Evolutionary conservation across 768 basidiomycete species (phyloP).

Genomic region (Tulasnella sp.): DNA sequence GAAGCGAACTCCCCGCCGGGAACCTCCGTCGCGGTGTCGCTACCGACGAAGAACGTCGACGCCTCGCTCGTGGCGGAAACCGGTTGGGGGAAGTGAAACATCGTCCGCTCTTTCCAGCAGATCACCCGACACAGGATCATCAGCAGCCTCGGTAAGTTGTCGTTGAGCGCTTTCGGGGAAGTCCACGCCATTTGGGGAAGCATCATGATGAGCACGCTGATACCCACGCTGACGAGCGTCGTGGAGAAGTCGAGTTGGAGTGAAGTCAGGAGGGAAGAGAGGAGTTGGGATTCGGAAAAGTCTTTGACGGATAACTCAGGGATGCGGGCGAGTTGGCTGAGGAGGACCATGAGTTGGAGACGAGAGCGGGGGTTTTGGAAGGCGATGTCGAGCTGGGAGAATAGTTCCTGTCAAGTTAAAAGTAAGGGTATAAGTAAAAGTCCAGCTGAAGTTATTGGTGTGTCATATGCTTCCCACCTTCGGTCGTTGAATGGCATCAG

Average conservation of each 20-base stretch:
- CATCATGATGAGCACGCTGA: conserved; percentile 55
- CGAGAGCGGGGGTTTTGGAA: conserved; percentile 51
- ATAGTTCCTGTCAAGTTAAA: conserved; percentile 42
- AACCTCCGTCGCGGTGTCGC: neutral
- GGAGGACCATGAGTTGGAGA: conserved; percentile 55
- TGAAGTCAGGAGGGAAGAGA: conserved; percentile 52
- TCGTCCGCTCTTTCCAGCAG: conserved; percentile 54
- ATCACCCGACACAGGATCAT: conserved; percentile 57
- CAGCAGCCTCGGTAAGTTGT: conserved; percentile 51
- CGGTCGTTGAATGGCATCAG: conserved; percentile 49
- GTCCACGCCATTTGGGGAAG: conserved; percentile 64
- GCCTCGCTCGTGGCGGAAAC: neutral
- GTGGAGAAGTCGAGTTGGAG: conserved; percentile 66
- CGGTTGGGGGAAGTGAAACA: neutral
- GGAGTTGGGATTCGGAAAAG: conserved; percentile 45
- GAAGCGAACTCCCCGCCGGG: neutral
- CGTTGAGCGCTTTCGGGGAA: conserved; percentile 43
- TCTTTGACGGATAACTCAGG: conserved; percentile 14
- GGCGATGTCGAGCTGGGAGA: conserved; percentile 52
- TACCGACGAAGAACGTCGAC: neutral
- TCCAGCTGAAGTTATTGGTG: conserved; percentile 1
- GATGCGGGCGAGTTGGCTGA: conserved; percentile 36
- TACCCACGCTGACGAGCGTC: conserved; percentile 50
- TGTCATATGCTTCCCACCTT: conserved; percentile 31
- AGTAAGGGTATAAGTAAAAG: neutral